Percentiles rank a stretch among this genome's conserved stretches.
phyloP scores from a whole-genome alignment of 2,329 filamentous ascomycete genomes.

The Acrodontium crateriforme region DNA sequence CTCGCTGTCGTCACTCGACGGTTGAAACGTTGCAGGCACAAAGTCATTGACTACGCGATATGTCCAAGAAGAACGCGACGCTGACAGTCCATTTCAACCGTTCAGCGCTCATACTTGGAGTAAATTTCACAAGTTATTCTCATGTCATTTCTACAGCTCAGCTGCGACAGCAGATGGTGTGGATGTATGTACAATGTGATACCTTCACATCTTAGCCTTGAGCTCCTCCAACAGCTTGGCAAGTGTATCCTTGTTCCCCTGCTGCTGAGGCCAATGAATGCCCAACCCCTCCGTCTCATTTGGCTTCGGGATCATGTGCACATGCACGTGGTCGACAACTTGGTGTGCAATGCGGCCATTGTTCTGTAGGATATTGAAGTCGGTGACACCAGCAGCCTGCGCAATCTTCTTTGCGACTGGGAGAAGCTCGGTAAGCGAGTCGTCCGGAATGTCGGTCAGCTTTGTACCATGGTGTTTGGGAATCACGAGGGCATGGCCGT shows the following conservation, averaged over 20 bases:
- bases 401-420: conserved; percentile 81
- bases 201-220: conserved; percentile 79
- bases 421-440: conserved; percentile 69
- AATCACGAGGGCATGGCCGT: conserved; percentile 64
- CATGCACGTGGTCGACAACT: conserved; percentile 74
- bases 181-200: no score
- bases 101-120: no score
- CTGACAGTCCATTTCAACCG: no score
- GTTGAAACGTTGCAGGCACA: no score
- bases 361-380: conserved; percentile 96
- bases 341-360: conserved; percentile 89
- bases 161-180: no score
- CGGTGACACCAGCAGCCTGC: conserved; percentile 54
- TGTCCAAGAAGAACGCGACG: no score
- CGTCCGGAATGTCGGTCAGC: conserved; percentile 83
- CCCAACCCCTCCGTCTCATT: conserved; percentile 66
- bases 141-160: no score
- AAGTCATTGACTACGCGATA: no score
- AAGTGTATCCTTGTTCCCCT: conserved; percentile 67
- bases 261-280: conserved; percentile 64
- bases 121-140: no score
- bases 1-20: no score
- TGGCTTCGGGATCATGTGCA: conserved; percentile 97
- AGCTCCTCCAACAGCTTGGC: conserved; percentile 70
- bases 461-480: conserved; percentile 91